Conservation (phyloP, 2,329 filamentous ascomycete species). For the Ilyonectria mors-panacis region DNA sequence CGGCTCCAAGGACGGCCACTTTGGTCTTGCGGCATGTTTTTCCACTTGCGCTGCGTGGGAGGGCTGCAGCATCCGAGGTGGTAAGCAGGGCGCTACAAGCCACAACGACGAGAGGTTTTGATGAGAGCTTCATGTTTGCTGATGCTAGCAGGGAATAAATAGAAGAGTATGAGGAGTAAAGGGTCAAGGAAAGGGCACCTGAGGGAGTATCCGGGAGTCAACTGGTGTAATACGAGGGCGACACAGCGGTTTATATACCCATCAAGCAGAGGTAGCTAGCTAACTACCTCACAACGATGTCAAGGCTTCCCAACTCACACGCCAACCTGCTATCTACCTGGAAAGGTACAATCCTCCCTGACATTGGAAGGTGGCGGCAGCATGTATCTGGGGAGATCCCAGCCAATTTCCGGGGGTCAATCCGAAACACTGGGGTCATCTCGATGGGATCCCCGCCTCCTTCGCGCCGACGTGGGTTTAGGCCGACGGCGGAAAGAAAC, state of each 20-base stretch:
- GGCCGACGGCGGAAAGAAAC: neutral
- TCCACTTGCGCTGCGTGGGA: neutral
- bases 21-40: constrained; percentile 49
- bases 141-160: neutral
- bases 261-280: neutral
- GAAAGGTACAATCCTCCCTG: neutral
- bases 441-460: neutral
- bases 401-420: neutral
- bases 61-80: neutral
- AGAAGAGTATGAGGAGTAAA: neutral
- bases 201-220: neutral
- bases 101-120: neutral
- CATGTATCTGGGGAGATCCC: neutral
- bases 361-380: too few relatives aligned
- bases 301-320: neutral
- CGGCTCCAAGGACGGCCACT: constrained; percentile 64
- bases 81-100: neutral
- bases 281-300: neutral
- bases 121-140: neutral
- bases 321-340: neutral
- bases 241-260: neutral
- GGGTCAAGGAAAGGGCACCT: neutral
- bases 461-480: neutral
- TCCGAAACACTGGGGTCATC: constrained; percentile 1
- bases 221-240: neutral